Base-by-base conservation (phyloP, 208 protist species). In the Leptomonas pyrrhocoris region DNA sequence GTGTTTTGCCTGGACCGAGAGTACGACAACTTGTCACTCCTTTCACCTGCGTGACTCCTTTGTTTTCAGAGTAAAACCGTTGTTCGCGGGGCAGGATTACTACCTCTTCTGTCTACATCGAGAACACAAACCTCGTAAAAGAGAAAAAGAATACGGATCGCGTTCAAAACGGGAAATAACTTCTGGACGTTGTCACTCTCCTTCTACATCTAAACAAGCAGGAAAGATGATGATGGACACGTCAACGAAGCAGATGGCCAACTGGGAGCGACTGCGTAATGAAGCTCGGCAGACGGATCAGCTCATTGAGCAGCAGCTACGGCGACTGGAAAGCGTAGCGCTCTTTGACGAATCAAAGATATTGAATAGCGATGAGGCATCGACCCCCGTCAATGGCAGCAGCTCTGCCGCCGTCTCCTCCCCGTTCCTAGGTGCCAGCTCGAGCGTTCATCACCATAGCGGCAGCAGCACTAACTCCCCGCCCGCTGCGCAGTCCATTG, bases 251-350 rank as follows among this genome's bases (percentile, higher is more conserved):
- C 67, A 71, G 43, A 36, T 74, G 42, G 64, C 62, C 11, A 71
- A 80, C 25, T 92, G 86, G 86, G 84, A 92, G 43, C 76, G 79
- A 1, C 77, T 92, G 55, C 86, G 89, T 19, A 79, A 74, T 25
- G 86, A 95, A 60, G 89, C 80, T 19, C 83, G 86, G 19, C 86
- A 92, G 36, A 63, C 71, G 4, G 89, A 95, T 28, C 61, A 79
- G 28, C 56, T 79, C 13, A 62, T 92, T 51, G 86, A 95, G 53
- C 71, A 78, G 23, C 77, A 95, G 64, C 74, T 95, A 7, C 66
- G 49, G 25, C 61, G 49, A 11, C 59, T 95, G 15, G 89, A 95
- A 45, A 34, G 19, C 2, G 50, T 75, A 9, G 76, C 85, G 0
- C 70, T 77, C 42, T 74, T 86, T 23, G 73, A 80, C 28, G 83